Evolutionary conservation across 1,284 basidiomycete species (phyloP).

Genomic region (Gomphus sp.): DNA sequence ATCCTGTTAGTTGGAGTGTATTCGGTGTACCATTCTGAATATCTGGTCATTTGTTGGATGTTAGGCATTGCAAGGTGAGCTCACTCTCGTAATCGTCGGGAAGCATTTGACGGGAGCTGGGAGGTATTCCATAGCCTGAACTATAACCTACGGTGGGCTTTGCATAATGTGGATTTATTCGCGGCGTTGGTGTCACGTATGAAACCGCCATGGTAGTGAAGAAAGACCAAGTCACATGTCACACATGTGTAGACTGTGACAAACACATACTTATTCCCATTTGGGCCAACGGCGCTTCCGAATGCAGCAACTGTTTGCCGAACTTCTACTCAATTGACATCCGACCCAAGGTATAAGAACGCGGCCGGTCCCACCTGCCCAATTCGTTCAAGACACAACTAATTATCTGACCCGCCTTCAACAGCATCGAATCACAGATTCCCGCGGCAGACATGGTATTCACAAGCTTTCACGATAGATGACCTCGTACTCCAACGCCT

Average conservation of each 20-base stretch:
- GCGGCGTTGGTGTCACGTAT: neutral
- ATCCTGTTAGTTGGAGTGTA: slow-evolving; percentile 66
- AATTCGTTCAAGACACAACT: neutral
- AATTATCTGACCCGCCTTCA: neutral
- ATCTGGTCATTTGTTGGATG: neutral
- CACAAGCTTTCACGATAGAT: neutral
- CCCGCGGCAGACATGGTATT: too few species aligned
- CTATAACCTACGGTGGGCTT: neutral
- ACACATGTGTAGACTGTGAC: too few species aligned
- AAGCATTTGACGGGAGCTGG: slow-evolving; percentile 1
- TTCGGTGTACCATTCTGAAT: slow-evolving; percentile 73
- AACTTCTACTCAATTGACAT: neutral
- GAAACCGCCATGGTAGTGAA: neutral
- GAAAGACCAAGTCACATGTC: neutral
- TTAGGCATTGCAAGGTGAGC: neutral
- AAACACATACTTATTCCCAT: too few species aligned
- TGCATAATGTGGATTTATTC: neutral
- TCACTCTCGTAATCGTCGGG: slow-evolving; percentile 14
- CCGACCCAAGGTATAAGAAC: too few species aligned
- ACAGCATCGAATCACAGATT: neutral
- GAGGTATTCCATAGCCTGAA: neutral
- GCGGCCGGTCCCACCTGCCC: too few species aligned
- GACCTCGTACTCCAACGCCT: neutral
- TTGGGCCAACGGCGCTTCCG: neutral
- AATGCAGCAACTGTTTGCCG: neutral